phyloP scores from a whole-genome alignment of 768 basidiomycete species.

The Naganishia vishniacii region DNA sequence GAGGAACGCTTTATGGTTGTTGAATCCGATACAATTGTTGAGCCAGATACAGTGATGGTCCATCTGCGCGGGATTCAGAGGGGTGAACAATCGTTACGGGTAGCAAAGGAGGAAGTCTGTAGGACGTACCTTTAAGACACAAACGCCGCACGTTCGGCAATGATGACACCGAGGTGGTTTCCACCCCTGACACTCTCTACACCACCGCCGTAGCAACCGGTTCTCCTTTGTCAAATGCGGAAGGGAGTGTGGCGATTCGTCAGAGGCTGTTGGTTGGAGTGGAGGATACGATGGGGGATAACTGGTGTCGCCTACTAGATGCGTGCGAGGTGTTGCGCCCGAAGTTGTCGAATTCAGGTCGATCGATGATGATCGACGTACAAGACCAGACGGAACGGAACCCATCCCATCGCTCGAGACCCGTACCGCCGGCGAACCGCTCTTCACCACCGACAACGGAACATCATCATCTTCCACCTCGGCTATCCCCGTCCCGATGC shows the following conservation, averaged over 20 bases:
- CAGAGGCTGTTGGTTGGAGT: neutral
- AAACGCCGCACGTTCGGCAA: conserved; percentile 41
- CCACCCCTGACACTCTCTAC: conserved; percentile 42
- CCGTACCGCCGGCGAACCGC: no score
- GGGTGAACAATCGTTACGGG: neutral
- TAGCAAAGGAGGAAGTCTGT: neutral
- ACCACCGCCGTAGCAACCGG: conserved; percentile 31
- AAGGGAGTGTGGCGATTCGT: neutral
- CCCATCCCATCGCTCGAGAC: neutral
- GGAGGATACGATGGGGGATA: neutral
- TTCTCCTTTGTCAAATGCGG: neutral
- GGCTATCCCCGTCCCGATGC: neutral
- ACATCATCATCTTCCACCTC: neutral
- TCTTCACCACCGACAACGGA: conserved; percentile 1
- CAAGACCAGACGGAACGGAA: neutral
- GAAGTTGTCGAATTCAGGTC: no score
- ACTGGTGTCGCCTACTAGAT: neutral
- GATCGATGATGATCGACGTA: neutral
- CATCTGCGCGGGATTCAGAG: conserved; percentile 29
- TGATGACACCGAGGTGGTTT: conserved; percentile 48
- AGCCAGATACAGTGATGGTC: conserved; percentile 49
- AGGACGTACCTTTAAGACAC: conserved; percentile 36
- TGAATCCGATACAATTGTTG: conserved; percentile 41
- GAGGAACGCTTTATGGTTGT: conserved; percentile 45
- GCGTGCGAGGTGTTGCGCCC: no score